phyloP scores from a whole-genome alignment of 352 stramenopile species.

The Globisporangium apiculatum region DNA sequence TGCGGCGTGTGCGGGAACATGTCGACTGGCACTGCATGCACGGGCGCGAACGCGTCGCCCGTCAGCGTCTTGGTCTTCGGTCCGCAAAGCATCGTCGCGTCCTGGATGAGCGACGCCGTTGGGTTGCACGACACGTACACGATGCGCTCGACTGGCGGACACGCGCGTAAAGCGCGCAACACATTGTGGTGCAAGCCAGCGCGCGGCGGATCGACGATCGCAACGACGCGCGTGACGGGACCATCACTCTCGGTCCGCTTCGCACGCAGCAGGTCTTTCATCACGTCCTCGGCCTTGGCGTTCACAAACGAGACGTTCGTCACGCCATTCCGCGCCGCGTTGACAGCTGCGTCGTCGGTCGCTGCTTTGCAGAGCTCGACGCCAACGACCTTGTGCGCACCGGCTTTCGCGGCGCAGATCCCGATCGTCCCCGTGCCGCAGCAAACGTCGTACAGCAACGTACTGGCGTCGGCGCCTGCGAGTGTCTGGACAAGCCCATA shows the following conservation, averaged over 20 bases:
- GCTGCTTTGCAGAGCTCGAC: constrained; percentile 88
- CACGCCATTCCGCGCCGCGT: constrained; percentile 81
- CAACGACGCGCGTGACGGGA: constrained; percentile 80
- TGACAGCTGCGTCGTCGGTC: constrained; percentile 86
- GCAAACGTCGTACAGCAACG: constrained; percentile 96
- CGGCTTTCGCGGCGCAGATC: constrained; percentile 85
- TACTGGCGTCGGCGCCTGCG: constrained; percentile 65
- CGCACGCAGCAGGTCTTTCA: constrained; percentile 68
- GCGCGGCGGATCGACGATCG: constrained; percentile 96
- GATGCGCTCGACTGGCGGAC: constrained; percentile 78
- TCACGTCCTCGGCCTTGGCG: constrained; percentile 89
- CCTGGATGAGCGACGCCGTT: constrained; percentile 90
- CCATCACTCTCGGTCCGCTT: constrained; percentile 49
- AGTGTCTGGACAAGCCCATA: constrained; percentile 94
- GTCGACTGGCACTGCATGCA: constrained; percentile 93
- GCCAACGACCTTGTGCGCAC: constrained; percentile 67
- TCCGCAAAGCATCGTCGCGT: constrained; percentile 87
- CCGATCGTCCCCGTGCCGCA: constrained; percentile 98
- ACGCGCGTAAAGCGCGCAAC: constrained; percentile 79
- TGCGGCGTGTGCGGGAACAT: constrained; percentile 98
- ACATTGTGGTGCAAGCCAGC: constrained; percentile 93
- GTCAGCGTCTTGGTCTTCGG: constrained; percentile 91
- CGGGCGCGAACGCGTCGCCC: constrained; percentile 88
- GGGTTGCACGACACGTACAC: constrained; percentile 99
- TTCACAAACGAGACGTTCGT: constrained; percentile 88